phyloP scores from a whole-genome alignment of 768 basidiomycete species.

The Arthromyces matolae region DNA sequence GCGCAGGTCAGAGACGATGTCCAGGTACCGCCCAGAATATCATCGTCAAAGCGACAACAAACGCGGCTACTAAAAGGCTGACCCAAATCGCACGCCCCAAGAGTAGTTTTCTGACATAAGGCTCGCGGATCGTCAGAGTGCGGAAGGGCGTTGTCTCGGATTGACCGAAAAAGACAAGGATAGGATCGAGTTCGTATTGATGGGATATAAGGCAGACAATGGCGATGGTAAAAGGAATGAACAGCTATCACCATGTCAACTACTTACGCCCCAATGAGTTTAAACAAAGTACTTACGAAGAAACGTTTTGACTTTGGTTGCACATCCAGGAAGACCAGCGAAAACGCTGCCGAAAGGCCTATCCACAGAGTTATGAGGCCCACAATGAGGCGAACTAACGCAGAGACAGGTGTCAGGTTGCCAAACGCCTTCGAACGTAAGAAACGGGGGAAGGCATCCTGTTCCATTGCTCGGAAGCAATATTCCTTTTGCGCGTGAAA shows the following conservation, averaged over 20 bases:
- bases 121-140: conserved; percentile 86
- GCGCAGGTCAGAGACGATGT: conserved; percentile 62
- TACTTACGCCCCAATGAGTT: neutral
- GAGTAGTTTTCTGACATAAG: conserved; percentile 89
- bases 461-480: conserved; percentile 94
- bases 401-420: conserved; percentile 89
- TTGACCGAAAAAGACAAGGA: conserved; percentile 89
- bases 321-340: conserved; percentile 90
- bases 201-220: conserved; percentile 90
- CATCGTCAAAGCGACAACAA: conserved; percentile 79
- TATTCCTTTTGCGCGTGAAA: conserved; percentile 98
- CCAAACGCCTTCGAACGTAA: conserved; percentile 96
- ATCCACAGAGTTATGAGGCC: conserved; percentile 91
- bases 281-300: conserved; percentile 66
- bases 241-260: conserved; percentile 54
- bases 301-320: conserved; percentile 89
- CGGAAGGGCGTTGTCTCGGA: conserved; percentile 98
- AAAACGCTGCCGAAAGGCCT: conserved; percentile 87
- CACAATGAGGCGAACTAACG: conserved; percentile 78
- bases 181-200: conserved; percentile 95
- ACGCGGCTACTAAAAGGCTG: conserved; percentile 67
- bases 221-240: conserved; percentile 89
- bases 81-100: conserved; percentile 92
- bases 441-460: conserved; percentile 92
- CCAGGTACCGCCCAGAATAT: conserved; percentile 97